Conservation (phyloP, 1,284 basidiomycete species). For the Takashimella tepidaria region DNA sequence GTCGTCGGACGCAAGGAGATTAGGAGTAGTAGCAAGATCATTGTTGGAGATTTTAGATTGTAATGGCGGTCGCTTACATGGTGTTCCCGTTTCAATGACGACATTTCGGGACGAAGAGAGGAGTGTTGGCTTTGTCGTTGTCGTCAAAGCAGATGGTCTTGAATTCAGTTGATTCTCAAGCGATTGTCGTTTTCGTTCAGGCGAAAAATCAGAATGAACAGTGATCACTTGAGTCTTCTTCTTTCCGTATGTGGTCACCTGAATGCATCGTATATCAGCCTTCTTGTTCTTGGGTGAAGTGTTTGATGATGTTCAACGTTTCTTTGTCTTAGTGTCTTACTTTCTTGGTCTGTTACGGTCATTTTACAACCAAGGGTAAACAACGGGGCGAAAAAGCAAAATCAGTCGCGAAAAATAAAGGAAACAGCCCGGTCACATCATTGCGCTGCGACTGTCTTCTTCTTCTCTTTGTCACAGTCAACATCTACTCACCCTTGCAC, state of each 20-base stretch:
- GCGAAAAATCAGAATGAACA: conserved; percentile 28
- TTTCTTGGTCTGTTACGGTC: conserved; percentile 37
- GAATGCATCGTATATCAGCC: too few species aligned
- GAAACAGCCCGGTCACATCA: too few species aligned
- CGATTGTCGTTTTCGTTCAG: too few species aligned
- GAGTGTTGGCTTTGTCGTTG: background rate
- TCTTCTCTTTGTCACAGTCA: background rate
- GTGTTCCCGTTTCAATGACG: conserved; percentile 5
- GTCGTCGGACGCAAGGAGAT: too few species aligned
- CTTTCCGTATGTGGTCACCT: conserved; percentile 45
- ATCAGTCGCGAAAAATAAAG: conserved; percentile 29
- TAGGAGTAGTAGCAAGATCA: background rate
- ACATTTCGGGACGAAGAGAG: conserved; percentile 1
- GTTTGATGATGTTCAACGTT: conserved; percentile 1
- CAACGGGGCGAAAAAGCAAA: too few species aligned
- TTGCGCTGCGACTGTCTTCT: background rate
- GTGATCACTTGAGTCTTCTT: conserved; percentile 40
- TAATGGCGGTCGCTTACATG: conserved; percentile 18
- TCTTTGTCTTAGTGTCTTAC: too few species aligned
- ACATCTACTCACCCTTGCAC: conserved; percentile 23
- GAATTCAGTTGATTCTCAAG: background rate
- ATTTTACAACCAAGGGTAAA: background rate
- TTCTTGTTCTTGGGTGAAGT: too few species aligned
- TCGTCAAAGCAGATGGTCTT: background rate
- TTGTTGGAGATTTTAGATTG: conserved; percentile 20